A percentile compares a stretch with the other conserved stretches of the same genome.
phyloP scores from a whole-genome alignment of 495 filamentous ascomycete species.

The Collariella sp. region DNA sequence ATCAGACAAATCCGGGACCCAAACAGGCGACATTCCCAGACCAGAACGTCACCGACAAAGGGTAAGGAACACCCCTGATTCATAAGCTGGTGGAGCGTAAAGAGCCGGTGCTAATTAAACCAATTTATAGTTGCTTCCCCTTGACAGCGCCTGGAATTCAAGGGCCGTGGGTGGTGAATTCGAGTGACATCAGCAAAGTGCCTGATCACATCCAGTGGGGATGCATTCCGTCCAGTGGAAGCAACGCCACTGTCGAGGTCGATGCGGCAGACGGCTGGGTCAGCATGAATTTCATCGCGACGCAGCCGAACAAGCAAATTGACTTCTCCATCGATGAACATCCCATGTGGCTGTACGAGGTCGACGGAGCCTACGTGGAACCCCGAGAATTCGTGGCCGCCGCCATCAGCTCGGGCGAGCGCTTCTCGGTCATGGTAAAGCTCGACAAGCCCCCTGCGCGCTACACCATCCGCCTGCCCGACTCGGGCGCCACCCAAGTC shows the following conservation, averaged over 20 bases:
- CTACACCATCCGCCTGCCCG: slow-evolving; percentile 33
- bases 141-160: too few relatives aligned
- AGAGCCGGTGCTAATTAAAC: too few relatives aligned
- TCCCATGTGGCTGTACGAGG: slow-evolving; percentile 38
- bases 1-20: background rate
- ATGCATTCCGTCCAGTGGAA: background rate
- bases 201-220: background rate
- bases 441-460: slow-evolving; percentile 26
- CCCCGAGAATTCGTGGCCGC: slow-evolving; percentile 33
- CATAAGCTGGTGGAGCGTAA: too few relatives aligned
- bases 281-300: background rate
- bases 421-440: slow-evolving; percentile 35
- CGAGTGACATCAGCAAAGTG: too few relatives aligned
- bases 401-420: slow-evolving; percentile 33
- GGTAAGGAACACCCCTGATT: too few relatives aligned
- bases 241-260: background rate
- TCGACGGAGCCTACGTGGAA: slow-evolving; percentile 38
- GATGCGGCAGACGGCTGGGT: background rate
- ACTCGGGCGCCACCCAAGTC: slow-evolving; percentile 22
- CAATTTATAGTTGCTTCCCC: too few relatives aligned
- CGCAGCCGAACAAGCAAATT: background rate
- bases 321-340: slow-evolving; percentile 40
- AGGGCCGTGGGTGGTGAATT: too few relatives aligned
- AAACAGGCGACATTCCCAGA: background rate
- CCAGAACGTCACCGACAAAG: too few relatives aligned